A percentile compares a stretch with the other conserved stretches of the same genome.
These are phyloP conservation scores for Mycena maculata DNA, from an alignment of 768 basidiomycete species.

Conservation along the genomic window DNA sequence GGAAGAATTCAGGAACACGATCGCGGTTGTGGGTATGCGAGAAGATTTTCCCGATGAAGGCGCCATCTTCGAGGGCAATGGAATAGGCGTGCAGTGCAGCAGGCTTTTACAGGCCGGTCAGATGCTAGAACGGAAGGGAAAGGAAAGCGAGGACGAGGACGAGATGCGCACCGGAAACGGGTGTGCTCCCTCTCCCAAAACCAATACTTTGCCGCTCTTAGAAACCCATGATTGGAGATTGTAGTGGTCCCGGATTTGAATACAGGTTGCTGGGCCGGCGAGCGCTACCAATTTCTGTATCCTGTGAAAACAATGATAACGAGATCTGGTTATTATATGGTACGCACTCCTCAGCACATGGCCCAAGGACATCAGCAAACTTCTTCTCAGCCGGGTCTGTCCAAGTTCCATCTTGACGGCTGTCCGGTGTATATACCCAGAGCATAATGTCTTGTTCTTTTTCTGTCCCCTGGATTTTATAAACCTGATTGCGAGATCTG, in stretches of 20 bases:
- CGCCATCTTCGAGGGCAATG: conserved; percentile 20
- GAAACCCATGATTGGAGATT: too few species aligned
- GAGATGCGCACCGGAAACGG: too few species aligned
- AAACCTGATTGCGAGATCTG: not conserved
- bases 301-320: not conserved
- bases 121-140: too few species aligned
- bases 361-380: conserved; percentile 15
- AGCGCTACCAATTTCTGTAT: too few species aligned
- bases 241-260: too few species aligned
- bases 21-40: conserved; percentile 13
- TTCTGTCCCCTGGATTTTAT: not conserved
- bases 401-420: conserved; percentile 9
- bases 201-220: too few species aligned
- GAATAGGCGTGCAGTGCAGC: not conserved
- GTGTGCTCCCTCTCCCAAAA: too few species aligned
- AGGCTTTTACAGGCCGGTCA: not conserved
- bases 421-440: conserved; percentile 11
- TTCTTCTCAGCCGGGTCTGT: not conserved
- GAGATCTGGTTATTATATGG: too few species aligned
- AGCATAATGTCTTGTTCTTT: conserved; percentile 1
- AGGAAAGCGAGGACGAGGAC: too few species aligned
- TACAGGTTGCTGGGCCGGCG: too few species aligned
- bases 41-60: conserved; percentile 24
- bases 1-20: conserved; percentile 15
- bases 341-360: conserved; percentile 13